Evolutionary conservation across 257 asterid genomes (phyloP), one percentile per base, ranked within the genome.

Genomic region (Cruciata laevipes): DNA sequence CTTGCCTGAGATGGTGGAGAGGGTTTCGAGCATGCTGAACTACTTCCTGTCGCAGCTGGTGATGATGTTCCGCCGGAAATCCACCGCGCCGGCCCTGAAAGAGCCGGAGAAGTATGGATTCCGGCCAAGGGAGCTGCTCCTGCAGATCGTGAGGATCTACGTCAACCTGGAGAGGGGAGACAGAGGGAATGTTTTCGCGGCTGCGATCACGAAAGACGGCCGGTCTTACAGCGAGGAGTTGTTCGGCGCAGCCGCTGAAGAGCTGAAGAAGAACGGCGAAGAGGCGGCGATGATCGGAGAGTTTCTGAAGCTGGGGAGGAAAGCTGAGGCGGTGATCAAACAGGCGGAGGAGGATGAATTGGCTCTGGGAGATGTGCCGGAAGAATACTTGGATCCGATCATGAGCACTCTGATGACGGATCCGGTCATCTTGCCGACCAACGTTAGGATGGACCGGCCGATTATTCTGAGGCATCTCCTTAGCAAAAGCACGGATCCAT

Each of bases 1-100:
- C 37, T 86, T 94, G 56, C 93, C 97, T 0, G 97, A 94, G 87
- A 90, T 94, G 99, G 99, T 94, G 53, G 99, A 90, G 66, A 88
- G 99, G 81, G 93, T 94, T 78, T 95, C 99, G 65, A 84, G 99
- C 78, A 94, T 94, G 99, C 84, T 94, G 82, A 94, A 94, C 77
- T 94, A 94, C 75, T 94, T 94, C 69, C 65, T 94, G 63, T 79
- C 88, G 52, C 99, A 90, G 81, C 91, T 93, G 44, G 97, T 93
- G 74, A 97, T 96, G 4, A 35, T 35, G 38, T 97, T 97, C 24
- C 99, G 88, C 69, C 80, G 97, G 78, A 27, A 27, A 27, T 27
- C 30, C 2, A 94, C 84, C 79, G 90, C 97, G 40, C 96, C 88
- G 47, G 89, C 73, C 79, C 81, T 94, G 80, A 94, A 88, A 81